Percentiles rank a stretch among this genome's conserved stretches.
Evolutionary conservation across 2,329 filamentous ascomycete species (phyloP).

Genomic region (Cladosporium sp.): DNA sequence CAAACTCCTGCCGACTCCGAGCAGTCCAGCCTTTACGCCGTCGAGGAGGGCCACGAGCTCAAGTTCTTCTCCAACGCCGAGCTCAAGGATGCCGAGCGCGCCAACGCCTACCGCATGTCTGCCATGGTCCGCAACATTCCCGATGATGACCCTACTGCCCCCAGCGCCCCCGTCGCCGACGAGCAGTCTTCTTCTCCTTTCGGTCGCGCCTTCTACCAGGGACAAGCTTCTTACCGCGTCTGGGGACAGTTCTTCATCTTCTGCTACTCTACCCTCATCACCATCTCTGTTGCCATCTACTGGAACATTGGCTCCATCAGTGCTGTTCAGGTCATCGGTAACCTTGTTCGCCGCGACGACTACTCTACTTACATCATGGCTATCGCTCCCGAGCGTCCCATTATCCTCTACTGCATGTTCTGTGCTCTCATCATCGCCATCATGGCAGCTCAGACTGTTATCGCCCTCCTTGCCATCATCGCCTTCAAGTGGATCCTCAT

Average conservation of each 20-base stretch:
- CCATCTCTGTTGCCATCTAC: conserved; percentile 45
- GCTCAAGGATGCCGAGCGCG: conserved; percentile 5
- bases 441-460: conserved; percentile 40
- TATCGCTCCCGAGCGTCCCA: conserved; percentile 25
- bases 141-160: conserved; percentile 3
- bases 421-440: conserved; percentile 40
- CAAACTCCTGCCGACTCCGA: conserved; percentile 18
- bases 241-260: conserved; percentile 47
- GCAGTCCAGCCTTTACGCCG: conserved; percentile 18
- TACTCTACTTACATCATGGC: conserved; percentile 14
- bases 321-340: conserved; percentile 45
- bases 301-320: conserved; percentile 50
- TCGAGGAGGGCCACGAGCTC: conserved; percentile 9
- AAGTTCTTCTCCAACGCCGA: conserved; percentile 10
- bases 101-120: conserved; percentile 13
- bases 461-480: conserved; percentile 44
- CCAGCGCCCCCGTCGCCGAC: background rate
- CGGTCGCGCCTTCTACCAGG: conserved; percentile 53
- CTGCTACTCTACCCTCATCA: conserved; percentile 46
- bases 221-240: conserved; percentile 49
- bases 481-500: conserved; percentile 50
- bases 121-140: conserved; percentile 9
- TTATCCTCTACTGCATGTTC: conserved; percentile 41
- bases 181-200: conserved; percentile 42
- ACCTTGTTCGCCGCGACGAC: conserved; percentile 27